phyloP scores from a whole-genome alignment of 805 yeast species.

The Saturnispora silvae region DNA sequence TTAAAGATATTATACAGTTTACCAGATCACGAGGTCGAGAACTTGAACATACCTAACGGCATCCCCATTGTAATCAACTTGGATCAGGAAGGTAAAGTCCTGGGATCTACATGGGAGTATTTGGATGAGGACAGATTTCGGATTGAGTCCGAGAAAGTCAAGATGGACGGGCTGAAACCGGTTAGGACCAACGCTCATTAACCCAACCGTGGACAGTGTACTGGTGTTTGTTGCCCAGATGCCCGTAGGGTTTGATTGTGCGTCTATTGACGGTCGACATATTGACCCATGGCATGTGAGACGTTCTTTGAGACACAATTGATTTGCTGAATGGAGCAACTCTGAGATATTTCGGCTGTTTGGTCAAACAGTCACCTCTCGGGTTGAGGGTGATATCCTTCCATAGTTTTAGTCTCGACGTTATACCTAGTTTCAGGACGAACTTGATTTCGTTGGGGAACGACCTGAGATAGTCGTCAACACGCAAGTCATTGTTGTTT shows the following conservation, averaged over 20 bases:
- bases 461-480: background rate
- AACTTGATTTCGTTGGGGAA: too few relatives aligned
- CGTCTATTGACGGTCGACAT: constrained; percentile 10
- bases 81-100: constrained; percentile 27
- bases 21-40: constrained; percentile 57
- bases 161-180: constrained; percentile 47
- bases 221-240: constrained; percentile 24
- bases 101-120: constrained; percentile 40
- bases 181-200: constrained; percentile 33
- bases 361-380: constrained; percentile 27
- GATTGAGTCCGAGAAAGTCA: constrained; percentile 70
- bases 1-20: constrained; percentile 58
- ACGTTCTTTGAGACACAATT: too few relatives aligned
- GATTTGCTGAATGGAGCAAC: too few relatives aligned
- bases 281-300: constrained; percentile 21
- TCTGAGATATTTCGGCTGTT: constrained; percentile 8
- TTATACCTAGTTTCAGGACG: constrained; percentile 27
- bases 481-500: too few relatives aligned
- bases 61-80: constrained; percentile 60
- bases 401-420: constrained; percentile 44
- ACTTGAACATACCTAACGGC: constrained; percentile 74
- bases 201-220: constrained; percentile 44
- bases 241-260: constrained; percentile 13
- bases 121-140: constrained; percentile 74
- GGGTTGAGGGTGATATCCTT: constrained; percentile 42